Evolutionary conservation across 148 eudicot genomes (phyloP).

Genomic region (Dysphania ambrosioides): DNA sequence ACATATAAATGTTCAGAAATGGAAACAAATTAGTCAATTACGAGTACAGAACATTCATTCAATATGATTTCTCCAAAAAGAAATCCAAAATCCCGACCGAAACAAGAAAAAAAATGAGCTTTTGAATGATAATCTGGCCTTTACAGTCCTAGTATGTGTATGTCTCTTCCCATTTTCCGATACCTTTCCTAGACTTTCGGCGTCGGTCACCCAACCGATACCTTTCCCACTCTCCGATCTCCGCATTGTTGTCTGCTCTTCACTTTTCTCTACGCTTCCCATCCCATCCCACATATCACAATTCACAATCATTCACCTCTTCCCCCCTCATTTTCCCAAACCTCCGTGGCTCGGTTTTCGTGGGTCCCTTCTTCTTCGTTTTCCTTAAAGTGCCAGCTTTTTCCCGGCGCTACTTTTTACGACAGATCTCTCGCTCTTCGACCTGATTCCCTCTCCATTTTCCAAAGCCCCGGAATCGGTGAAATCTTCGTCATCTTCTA

Average conservation of each 20-base stretch:
- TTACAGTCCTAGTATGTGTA: no score
- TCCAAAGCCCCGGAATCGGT: conserved; percentile 5
- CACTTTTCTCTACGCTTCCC: background rate
- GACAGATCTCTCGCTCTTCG: conserved; percentile 12
- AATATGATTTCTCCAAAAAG: no score
- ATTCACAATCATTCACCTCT: background rate
- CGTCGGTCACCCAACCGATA: background rate
- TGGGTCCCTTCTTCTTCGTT: background rate
- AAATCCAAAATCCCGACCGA: no score
- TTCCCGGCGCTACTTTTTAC: conserved; percentile 29
- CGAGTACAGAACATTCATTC: no score
- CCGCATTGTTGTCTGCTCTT: background rate
- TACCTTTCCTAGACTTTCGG: background rate
- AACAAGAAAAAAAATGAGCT: no score
- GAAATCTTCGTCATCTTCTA: conserved; percentile 2
- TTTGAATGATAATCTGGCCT: no score
- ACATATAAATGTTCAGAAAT: no score
- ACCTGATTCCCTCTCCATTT: background rate
- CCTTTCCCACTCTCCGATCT: background rate
- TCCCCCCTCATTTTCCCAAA: background rate
- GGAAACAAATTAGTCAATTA: no score
- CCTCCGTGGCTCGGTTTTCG: background rate
- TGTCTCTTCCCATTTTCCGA: background rate
- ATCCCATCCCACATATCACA: background rate
- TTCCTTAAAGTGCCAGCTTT: background rate